A percentile compares a stretch with the other conserved stretches of the same genome.
phyloP scores from a whole-genome alignment of 257 asterid genomes.

The Knoxia roxburghii region DNA sequence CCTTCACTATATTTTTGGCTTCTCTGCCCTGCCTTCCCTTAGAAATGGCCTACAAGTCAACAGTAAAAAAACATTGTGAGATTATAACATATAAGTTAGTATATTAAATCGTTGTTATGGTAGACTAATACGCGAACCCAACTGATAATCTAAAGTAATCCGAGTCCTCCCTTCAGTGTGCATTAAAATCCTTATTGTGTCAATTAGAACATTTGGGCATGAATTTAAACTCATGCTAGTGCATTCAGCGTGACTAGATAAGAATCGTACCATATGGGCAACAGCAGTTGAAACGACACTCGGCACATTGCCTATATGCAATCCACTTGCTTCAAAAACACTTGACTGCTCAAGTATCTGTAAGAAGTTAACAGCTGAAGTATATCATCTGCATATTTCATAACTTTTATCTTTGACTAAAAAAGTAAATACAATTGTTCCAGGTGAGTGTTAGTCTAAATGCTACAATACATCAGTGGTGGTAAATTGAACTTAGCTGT shows the following conservation, averaged over 20 bases:
- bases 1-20: conserved; percentile 79
- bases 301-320: conserved; percentile 46
- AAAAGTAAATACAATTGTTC: too few relatives aligned
- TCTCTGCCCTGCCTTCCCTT: conserved; percentile 97
- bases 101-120: too few relatives aligned
- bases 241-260: neutral
- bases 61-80: too few relatives aligned
- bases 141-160: too few relatives aligned
- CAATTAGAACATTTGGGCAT: neutral
- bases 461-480: too few relatives aligned
- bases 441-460: too few relatives aligned
- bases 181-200: too few relatives aligned
- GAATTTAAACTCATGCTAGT: neutral
- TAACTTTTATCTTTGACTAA: too few relatives aligned
- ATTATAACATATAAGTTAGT: too few relatives aligned
- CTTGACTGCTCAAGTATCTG: conserved; percentile 84
- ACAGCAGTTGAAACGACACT: conserved; percentile 64
- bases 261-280: conserved; percentile 72
- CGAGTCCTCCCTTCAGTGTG: too few relatives aligned
- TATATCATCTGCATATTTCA: neutral
- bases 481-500: too few relatives aligned
- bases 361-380: conserved; percentile 7
- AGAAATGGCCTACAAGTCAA: conserved; percentile 54
- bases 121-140: too few relatives aligned
- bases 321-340: conserved; percentile 53